Evolutionary conservation across 345 rosid genomes (phyloP), one percentile per base, ranked within the genome.

Genomic region (Lenwebbia sp.): DNA sequence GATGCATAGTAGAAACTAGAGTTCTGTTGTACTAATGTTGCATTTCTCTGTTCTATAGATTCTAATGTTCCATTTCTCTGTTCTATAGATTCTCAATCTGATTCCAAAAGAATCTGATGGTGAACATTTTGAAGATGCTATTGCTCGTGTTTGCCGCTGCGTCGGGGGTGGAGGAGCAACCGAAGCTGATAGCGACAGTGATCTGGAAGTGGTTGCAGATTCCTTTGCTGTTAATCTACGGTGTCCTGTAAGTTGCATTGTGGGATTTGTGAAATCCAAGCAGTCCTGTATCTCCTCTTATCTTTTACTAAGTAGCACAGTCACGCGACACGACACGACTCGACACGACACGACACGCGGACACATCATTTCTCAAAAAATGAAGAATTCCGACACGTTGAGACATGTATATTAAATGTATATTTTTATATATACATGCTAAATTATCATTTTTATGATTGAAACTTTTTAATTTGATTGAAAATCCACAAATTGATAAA

Each of bases 201-300:
- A 97, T 86, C 86, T 96, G 87, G 99, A 97, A 94, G 99, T 97
- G 88, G 99, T 97, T 89, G 99, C 99, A 54, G 99, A 97, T 84
- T 92, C 91, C 86, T 88, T 97, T 84, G 85, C 88, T 87, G 94
- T 96, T 91, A 95, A 92, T 89, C 96, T 97, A 17, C 98, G 99
- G 30, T 97, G 99, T 91, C 99, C 99, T 86, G 99, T 97, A 91
- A 93, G 99, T 86, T 70, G 30, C 60, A 40, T 60, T 83, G 53
- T 74, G 33, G 13, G 53, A 23, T 86, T 76, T 54, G 13, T 70
- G 81, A 30, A 47, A 28, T 23, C 81, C 47, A 37, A 83, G 44
- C 60, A 6, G 5, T 53, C 37, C 19, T n/a, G 57, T 50, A 25
- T 51, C 56, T 82, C 3, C 33, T 82, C 56, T 82, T n/a, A 8